Evolutionary conservation across 345 rosid genomes (phyloP).

Genomic region (Xanthoceras sorbifolium): DNA sequence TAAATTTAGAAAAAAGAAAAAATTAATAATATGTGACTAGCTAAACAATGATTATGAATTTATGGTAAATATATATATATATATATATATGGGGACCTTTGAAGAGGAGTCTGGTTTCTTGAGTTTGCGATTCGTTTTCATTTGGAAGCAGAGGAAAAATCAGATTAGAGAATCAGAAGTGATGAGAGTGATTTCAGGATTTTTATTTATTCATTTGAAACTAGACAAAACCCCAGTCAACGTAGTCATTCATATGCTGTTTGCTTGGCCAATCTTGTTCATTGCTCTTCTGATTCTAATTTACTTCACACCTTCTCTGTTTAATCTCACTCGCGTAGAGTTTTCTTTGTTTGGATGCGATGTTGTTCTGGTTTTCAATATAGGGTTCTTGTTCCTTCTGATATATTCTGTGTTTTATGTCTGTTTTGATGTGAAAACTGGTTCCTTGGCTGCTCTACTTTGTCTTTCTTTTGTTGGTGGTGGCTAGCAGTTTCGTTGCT

Average conservation of each 20-base stretch:
- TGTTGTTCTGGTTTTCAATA: conserved; percentile 40
- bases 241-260: conserved; percentile 50
- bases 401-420: conserved; percentile 49
- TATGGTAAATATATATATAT: no score
- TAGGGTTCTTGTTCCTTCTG: conserved; percentile 51
- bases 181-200: not conserved
- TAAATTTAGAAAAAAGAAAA: not conserved
- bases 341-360: conserved; percentile 38
- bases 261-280: conserved; percentile 71
- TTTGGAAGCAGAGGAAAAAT: conserved; percentile 14
- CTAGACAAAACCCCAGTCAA: conserved; percentile 45
- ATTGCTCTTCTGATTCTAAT: conserved; percentile 48
- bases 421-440: conserved; percentile 55
- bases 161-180: conserved; percentile 7
- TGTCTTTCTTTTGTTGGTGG: conserved; percentile 53
- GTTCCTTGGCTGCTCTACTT: conserved; percentile 59
- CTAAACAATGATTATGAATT: not conserved
- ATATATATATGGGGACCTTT: conserved; percentile 42
- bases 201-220: no score
- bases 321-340: conserved; percentile 32
- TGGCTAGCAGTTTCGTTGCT: conserved; percentile 42
- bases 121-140: conserved; percentile 50
- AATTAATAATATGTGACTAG: not conserved
- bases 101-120: conserved; percentile 54
- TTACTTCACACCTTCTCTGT: conserved; percentile 55